Conservation (phyloP, 305 asterid genomes). For the Solanum hybrid region DNA sequence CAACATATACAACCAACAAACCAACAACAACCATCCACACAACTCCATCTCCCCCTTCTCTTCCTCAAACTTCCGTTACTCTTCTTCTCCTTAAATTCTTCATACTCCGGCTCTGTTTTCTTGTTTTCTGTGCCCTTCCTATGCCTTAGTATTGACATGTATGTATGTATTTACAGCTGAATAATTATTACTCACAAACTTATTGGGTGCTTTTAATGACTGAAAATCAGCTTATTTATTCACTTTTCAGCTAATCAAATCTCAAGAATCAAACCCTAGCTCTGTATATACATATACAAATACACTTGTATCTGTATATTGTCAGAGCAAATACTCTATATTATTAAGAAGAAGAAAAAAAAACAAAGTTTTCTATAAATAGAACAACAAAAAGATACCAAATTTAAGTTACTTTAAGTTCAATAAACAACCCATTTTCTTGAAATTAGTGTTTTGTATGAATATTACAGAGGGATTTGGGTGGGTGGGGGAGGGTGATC, state of each 20-base stretch:
- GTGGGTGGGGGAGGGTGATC: not conserved
- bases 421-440: not conserved
- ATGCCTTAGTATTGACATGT: constrained; percentile 37
- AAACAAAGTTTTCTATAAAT: not conserved
- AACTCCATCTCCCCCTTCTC: constrained; percentile 30
- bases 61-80: too few relatives aligned
- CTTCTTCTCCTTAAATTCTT: not conserved
- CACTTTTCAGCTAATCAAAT: not conserved
- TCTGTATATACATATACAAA: not conserved
- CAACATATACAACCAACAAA: constrained; percentile 66
- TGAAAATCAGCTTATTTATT: not conserved
- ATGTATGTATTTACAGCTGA: not conserved
- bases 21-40: constrained; percentile 78
- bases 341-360: not conserved
- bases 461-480: not conserved
- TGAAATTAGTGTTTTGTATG: not conserved
- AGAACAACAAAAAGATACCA: not conserved
- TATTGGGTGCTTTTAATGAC: not conserved
- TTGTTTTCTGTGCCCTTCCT: constrained; percentile 38
- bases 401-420: not conserved
- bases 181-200: not conserved
- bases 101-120: constrained; percentile 19
- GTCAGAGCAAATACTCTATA: not conserved
- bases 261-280: not conserved
- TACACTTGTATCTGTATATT: not conserved